Percentiles rank a stretch among this genome's conserved stretches.
Evolutionary conservation across 495 filamentous ascomycete genomes (phyloP).

Genomic region (Aspergillus sparsus): DNA sequence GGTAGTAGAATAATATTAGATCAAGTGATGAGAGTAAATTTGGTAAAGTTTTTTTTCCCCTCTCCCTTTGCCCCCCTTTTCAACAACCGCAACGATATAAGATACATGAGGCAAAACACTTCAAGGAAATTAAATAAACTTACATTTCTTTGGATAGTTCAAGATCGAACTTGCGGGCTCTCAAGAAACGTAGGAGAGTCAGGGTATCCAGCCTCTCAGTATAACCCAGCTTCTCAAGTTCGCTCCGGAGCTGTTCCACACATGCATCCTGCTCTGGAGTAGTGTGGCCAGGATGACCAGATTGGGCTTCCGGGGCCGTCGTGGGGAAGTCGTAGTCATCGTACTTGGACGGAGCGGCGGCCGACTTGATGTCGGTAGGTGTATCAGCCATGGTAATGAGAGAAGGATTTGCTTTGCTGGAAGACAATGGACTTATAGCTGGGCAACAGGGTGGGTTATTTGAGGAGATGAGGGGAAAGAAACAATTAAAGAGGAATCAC

Average conservation of each 20-base stretch:
- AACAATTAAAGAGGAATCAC: neutral
- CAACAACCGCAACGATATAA: no score
- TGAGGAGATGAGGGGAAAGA: conserved; percentile 9
- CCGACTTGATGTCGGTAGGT: conserved; percentile 38
- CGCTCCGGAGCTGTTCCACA: conserved; percentile 77
- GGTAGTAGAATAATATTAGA: neutral
- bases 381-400: conserved; percentile 42
- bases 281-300: conserved; percentile 87
- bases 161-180: conserved; percentile 94
- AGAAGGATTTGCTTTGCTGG: conserved; percentile 5
- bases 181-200: conserved; percentile 86
- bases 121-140: conserved; percentile 28
- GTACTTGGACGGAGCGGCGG: conserved; percentile 79
- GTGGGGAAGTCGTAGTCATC: conserved; percentile 94
- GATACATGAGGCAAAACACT: no score
- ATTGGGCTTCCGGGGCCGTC: conserved; percentile 63
- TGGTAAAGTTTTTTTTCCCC: conserved; percentile 1
- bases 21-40: conserved; percentile 1
- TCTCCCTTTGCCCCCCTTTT: no score
- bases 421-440: conserved; percentile 10
- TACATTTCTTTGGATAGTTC: conserved; percentile 83
- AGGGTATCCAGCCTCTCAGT: conserved; percentile 86
- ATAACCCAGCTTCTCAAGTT: conserved; percentile 82
- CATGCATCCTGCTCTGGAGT: conserved; percentile 87
- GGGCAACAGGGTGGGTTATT: conserved; percentile 7